Evolutionary conservation across 805 yeast genomes (phyloP).

Genomic region (Yamadazyma insecticola): DNA sequence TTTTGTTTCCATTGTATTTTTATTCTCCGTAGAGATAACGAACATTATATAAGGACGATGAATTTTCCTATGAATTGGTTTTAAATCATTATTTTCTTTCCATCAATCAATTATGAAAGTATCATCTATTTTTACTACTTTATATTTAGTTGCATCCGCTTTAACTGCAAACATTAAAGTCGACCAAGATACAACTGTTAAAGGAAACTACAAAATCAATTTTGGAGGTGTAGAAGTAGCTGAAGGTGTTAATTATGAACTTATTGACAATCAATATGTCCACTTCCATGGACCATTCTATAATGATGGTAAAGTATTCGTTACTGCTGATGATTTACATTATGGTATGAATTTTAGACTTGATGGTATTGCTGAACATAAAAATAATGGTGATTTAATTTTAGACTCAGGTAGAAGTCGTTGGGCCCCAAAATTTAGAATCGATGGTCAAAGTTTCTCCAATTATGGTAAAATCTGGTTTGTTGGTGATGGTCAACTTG

Average conservation of each 20-base stretch:
- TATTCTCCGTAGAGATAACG: too few species aligned
- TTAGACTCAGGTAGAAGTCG: constrained; percentile 17
- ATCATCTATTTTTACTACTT: constrained; percentile 8
- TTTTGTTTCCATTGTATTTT: too few species aligned
- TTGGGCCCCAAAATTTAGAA: constrained; percentile 13
- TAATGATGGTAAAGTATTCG: constrained; percentile 17
- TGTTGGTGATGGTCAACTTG: constrained; percentile 15
- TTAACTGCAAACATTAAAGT: constrained; percentile 5
- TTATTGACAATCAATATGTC: constrained; percentile 15
- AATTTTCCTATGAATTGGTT: background rate
- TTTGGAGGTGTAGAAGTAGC: constrained; percentile 11
- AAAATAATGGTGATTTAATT: constrained; percentile 18
- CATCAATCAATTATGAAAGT: constrained; percentile 6
- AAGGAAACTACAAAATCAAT: constrained; percentile 4
- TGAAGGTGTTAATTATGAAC: constrained; percentile 19
- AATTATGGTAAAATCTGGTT: constrained; percentile 21
- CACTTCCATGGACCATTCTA: constrained; percentile 16
- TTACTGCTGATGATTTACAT: constrained; percentile 11
- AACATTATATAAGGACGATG: too few species aligned
- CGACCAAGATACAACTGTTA: constrained; percentile 2
- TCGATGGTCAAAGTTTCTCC: constrained; percentile 14
- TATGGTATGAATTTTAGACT: constrained; percentile 12
- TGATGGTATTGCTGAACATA: constrained; percentile 6
- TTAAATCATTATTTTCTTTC: background rate
- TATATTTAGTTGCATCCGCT: constrained; percentile 8